Evolutionary conservation across 2,329 filamentous ascomycete species (phyloP), one percentile per base, ranked within the genome.

Genomic region (Aspergillus sergii): DNA sequence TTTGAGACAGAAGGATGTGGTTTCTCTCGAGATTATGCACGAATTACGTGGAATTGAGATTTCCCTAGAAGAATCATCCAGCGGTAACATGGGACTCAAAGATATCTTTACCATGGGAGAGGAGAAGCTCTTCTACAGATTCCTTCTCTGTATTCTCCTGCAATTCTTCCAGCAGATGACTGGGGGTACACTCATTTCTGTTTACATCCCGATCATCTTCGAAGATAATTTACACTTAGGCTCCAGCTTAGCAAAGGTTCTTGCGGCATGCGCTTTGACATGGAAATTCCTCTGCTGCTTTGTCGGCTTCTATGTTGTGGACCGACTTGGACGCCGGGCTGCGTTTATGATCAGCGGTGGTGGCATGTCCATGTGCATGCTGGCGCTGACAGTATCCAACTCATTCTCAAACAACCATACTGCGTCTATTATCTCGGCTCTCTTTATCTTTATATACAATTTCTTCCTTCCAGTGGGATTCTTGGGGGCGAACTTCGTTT

Each of bases 91-190:
- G 6, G 51, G 32, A 9, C 53, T 86, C 71, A 68, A 73, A 3
- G 84, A 85, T 59, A 78, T 85, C 36, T 86, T 86, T 75, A 85
- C 80, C 64, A 83, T 82, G 78, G 79, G 77, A 60, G 78, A 81
- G 60, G 76, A 84, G 62, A 77, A 81, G 28, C 78, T 83, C 67
- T 77, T 84, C 56, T 81, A 84, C 71, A 80, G 83, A 36, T 79
- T 80, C 8, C 61, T 79, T 10, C 76, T 85, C 21, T 82, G 79
- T 53, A 80, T 83, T 60, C 75, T 81, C 65, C 81, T 82, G 69
- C 81, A 84, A 62, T 78, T 83, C 71, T 85, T 82, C 70, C 78
- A 76, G 51, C 74, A 83, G 57, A 72, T 76, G 61, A 67, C 63
- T 21, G 73, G 73, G 6, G 69, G 73, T 46, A 76, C 73, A 46